phyloP scores from a whole-genome alignment of 768 basidiomycete species.

The Kondoa malvinella region DNA sequence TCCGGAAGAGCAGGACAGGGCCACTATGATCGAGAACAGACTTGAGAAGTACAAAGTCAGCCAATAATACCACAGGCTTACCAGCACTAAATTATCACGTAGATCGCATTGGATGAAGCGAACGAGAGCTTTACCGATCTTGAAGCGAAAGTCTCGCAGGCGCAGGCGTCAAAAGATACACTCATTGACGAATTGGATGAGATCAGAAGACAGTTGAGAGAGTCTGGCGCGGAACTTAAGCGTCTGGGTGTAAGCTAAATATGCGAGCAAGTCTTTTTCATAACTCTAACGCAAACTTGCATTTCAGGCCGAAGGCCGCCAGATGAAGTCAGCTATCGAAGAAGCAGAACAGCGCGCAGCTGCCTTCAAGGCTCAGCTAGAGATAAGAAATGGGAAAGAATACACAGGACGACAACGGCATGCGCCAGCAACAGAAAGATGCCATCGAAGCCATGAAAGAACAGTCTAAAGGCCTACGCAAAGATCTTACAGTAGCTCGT shows the following conservation, averaged over 20 bases:
- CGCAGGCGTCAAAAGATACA: not conserved
- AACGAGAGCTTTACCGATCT: conserved; percentile 1
- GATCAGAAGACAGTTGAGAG: not conserved
- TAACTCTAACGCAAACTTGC: not conserved
- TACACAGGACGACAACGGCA: not conserved
- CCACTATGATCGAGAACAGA: conserved; percentile 39
- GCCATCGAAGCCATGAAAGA: not conserved
- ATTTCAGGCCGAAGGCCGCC: conserved; percentile 53
- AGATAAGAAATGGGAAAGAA: not conserved
- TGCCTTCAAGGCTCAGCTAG: not conserved
- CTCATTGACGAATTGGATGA: not conserved
- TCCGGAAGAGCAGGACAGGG: conserved; percentile 15
- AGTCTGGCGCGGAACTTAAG: not conserved
- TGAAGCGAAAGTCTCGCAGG: not conserved
- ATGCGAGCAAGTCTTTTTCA: not conserved
- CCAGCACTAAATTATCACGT: too few relatives aligned
- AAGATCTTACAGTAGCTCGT: not conserved
- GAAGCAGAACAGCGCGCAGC: not conserved
- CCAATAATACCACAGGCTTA: too few relatives aligned
- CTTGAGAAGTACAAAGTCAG: conserved; percentile 36
- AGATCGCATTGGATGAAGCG: not conserved
- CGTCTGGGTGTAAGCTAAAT: not conserved
- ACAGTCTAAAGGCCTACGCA: not conserved
- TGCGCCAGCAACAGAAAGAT: not conserved
- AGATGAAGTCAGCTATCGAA: conserved; percentile 36